These are phyloP conservation scores for Collybiopsis confluens DNA, from an alignment of 768 basidiomycete genomes.

Conservation along the genomic window DNA sequence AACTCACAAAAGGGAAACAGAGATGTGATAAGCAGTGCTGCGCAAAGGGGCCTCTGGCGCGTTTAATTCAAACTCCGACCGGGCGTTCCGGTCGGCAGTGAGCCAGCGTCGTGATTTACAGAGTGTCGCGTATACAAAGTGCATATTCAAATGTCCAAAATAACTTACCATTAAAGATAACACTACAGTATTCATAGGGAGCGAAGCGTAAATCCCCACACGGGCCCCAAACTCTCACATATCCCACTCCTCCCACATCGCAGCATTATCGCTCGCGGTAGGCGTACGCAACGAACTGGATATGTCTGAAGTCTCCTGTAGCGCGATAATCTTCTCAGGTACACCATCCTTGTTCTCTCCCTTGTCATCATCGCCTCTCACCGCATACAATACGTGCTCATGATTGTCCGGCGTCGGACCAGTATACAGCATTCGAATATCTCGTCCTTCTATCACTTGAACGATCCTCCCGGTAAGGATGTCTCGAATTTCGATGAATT, in stretches of 20 bases:
- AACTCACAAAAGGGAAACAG: no score
- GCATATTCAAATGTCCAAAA: no score
- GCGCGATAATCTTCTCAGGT: conserved; percentile 63
- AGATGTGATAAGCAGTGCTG: no score
- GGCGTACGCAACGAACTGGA: conserved; percentile 27
- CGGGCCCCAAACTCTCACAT: conserved; percentile 31
- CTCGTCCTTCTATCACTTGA: conserved; percentile 77
- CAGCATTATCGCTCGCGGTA: conserved; percentile 18
- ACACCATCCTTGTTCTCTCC: conserved; percentile 45
- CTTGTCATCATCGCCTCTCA: conserved; percentile 51
- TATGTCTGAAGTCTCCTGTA: conserved; percentile 65
- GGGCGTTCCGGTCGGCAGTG: no score
- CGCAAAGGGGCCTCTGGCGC: no score
- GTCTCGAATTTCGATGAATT: conserved; percentile 74
- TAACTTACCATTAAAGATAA: conserved; percentile 1
- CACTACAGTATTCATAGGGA: background rate
- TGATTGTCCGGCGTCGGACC: conserved; percentile 27
- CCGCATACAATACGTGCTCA: conserved; percentile 55
- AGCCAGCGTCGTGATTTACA: no score
- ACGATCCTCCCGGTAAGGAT: conserved; percentile 60
- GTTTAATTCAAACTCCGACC: no score
- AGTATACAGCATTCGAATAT: conserved; percentile 62
- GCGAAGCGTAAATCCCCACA: background rate
- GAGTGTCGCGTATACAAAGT: no score
- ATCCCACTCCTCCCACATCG: conserved; percentile 75